Base-by-base conservation (phyloP, 371 early-diverging fungal genomes). In the Mortierella sp. region DNA sequence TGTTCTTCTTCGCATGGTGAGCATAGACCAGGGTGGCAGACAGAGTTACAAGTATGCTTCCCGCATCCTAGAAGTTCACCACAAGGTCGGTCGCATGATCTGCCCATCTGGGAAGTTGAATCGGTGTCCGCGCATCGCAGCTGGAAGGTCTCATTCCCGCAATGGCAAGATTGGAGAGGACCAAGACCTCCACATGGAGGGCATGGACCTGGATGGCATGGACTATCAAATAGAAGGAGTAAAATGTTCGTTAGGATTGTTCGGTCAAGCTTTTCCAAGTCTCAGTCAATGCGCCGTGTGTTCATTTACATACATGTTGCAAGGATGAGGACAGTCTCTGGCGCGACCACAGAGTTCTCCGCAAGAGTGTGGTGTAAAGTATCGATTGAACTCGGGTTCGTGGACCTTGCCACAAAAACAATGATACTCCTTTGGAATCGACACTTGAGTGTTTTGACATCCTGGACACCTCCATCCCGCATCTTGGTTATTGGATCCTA, bases 201-300 rank as follows among this genome's bases (percentile, higher is more conserved):
- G 63, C 98, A 97, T 16, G 96, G 96, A 1, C 98, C 98, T 10
- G 98, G 96, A 82, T 97, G 98, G 65, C 97, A 96, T 21, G 84
- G 91, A 54, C 88, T 84, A 59, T 46, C 6, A 19, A 19, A 16
- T n/a, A 3, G 18, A n/a, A 16, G 30, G 1, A 2, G 76, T 47
- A 61, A 85, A 81, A 14, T 56, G 61, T 58, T 81, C 83, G 34
- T 34, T 34, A n/a, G n/a, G n/a, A n/a, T n/a, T n/a, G n/a, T n/a
- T n/a, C n/a, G n/a, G n/a, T n/a, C n/a, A n/a, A n/a, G n/a, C n/a
- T n/a, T n/a, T n/a, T n/a, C n/a, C n/a, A n/a, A n/a, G n/a, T n/a
- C n/a, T n/a, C n/a, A n/a, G n/a, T n/a, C n/a, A 19, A 67, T 49
- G 1, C 14, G 39, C 39, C 39, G n/a, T n/a, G 24, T 10, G 24